Evolutionary conservation across 495 filamentous ascomycete species (phyloP).

Genomic region (Penicillium psychrofluorescens): DNA sequence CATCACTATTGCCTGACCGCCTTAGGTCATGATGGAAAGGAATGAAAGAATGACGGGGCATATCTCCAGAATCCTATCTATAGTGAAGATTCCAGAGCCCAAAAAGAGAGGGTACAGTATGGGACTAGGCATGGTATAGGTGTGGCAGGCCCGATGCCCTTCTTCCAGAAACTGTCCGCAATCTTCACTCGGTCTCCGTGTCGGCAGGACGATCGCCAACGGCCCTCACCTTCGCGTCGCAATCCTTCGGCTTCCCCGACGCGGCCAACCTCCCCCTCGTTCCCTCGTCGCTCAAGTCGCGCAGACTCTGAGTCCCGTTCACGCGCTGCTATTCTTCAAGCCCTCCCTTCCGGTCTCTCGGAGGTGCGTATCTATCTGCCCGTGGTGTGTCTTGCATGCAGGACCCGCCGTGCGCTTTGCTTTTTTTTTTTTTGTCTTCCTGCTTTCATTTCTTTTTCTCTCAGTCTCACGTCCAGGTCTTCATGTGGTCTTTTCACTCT

Average conservation of each 20-base stretch:
- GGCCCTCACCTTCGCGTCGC: not conserved
- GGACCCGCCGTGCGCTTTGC: not conserved
- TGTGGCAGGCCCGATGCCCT: constrained; percentile 9
- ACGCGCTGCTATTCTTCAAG: no score
- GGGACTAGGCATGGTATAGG: constrained; percentile 5
- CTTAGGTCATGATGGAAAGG: constrained; percentile 1
- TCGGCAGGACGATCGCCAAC: constrained; percentile 8
- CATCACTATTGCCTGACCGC: constrained; percentile 16
- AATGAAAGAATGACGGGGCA: no score
- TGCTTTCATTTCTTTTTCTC: not conserved
- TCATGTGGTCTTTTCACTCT: not conserved
- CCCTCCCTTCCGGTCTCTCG: not conserved
- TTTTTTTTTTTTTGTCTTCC: not conserved
- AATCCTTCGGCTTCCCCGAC: not conserved
- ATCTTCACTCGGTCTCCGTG: constrained; percentile 11
- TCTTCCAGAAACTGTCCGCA: constrained; percentile 11
- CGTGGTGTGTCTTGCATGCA: not conserved
- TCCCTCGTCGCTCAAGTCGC: not conserved
- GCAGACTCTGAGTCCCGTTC: no score
- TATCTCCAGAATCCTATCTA: no score
- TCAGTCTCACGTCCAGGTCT: not conserved
- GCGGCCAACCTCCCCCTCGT: constrained; percentile 1
- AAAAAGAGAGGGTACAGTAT: constrained; percentile 7
- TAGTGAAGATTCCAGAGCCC: not conserved
- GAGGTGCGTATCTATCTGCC: constrained; percentile 10